Evolutionary conservation across 805 yeast species (phyloP), one percentile per base, ranked within the genome.

Genomic region (Starmerella kuoi): DNA sequence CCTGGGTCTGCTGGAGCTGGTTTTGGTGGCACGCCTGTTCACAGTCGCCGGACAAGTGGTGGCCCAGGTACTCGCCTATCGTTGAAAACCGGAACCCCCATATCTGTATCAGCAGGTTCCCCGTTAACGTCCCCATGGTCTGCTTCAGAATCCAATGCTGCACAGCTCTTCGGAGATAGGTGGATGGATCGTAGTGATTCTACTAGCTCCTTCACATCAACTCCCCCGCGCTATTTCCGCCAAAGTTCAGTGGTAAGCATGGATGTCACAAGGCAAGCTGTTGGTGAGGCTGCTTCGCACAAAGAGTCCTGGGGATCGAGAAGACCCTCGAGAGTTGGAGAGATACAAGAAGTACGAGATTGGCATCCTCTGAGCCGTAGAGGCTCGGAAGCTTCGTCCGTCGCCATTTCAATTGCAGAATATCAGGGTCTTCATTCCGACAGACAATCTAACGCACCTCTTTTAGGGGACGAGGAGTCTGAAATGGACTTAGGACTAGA

Each of bases 181-280:
- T 40, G 46, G 51, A 33, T 41, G 45, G 45, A 38, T 36, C 50
- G 48, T 19, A 34, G 42, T 31, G 44, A 40, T 24, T 33, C 47
- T 7, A 22, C 44, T 26, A 23, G 44, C 32, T 33, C 50, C 19
- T 23, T 22, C 18, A n/a, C 27, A 11, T 15, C 34, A 15, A 17
- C 31, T n/a, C 40, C n/a, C n/a, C 28, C 49, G 27, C 48, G 56
- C 18, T 51, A 44, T 40, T 53, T 44, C 52, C 50, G 57, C 14
- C 57, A 54, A 40, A 42, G 55, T 23, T 47, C 53, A 18, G 39
- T 54, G 7, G 55, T 54, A 3, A 47, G 51, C 42, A 48, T 52
- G 20, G 57, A 53, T 34, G 40, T 54, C 7, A 40, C 31, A 11
- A 47, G 52, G n/a, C 55, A 51, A 32, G 47, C 40, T 15, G 45